Evolutionary conservation across 2,329 filamentous ascomycete species (phyloP).

Genomic region (Sphaceloma murrayae): DNA sequence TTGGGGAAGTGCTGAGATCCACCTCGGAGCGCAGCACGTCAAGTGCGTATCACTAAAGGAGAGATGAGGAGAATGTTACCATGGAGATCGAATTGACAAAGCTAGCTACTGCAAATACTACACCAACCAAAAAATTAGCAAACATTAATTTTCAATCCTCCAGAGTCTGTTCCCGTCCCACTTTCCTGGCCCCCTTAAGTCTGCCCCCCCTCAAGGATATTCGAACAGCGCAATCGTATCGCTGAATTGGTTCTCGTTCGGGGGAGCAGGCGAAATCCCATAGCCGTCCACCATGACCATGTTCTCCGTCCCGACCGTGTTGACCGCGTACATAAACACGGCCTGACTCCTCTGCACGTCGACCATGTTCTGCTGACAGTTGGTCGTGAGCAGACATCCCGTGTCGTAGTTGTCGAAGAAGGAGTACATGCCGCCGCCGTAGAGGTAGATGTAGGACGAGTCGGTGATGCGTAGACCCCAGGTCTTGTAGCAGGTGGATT

Average conservation of each 20-base stretch:
- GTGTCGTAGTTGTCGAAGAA: constrained; percentile 79
- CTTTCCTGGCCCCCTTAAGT: neutral
- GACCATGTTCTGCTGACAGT: constrained; percentile 71
- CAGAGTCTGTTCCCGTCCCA: neutral
- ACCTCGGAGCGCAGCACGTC: too few species aligned
- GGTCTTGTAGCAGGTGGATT: constrained; percentile 54
- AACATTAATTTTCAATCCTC: too few species aligned
- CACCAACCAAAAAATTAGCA: too few species aligned
- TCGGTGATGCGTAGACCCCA: constrained; percentile 65
- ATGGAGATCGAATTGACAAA: too few species aligned
- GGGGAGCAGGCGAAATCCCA: constrained; percentile 21
- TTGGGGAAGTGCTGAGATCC: too few species aligned
- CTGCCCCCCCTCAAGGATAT: constrained; percentile 22
- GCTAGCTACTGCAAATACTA: too few species aligned
- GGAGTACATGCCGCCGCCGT: constrained; percentile 66
- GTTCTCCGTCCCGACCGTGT: constrained; percentile 20
- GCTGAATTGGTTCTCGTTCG: constrained; percentile 24
- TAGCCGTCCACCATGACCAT: constrained; percentile 25
- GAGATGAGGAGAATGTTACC: too few species aligned
- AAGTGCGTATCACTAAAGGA: too few species aligned
- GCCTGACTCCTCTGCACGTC: constrained; percentile 45
- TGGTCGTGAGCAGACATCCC: constrained; percentile 55
- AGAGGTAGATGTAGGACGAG: constrained; percentile 58
- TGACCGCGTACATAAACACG: constrained; percentile 21
- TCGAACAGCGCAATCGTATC: constrained; percentile 26